phyloP scores from a whole-genome alignment of 75 land plant genomes.

The Cryptomeria japonica region DNA sequence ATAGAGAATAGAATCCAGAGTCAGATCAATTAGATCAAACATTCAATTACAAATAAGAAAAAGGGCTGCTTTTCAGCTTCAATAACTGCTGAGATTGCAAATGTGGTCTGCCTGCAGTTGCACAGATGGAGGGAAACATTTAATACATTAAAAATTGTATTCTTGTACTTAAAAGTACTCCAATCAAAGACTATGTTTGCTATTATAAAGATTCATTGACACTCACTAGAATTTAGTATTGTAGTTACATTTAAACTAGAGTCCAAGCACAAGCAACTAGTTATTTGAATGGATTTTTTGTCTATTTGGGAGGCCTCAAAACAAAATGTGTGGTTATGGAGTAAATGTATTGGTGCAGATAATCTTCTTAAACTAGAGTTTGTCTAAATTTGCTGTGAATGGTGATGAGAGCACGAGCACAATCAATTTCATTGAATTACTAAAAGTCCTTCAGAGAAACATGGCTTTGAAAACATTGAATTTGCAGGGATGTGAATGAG shows the following conservation, averaged over 20 bases:
- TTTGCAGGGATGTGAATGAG: conserved; percentile 65
- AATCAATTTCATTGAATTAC: conserved; percentile 48
- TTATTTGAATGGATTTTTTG: conserved; percentile 33
- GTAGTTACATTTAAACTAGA: no score
- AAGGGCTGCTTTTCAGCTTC: no score
- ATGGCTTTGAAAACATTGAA: conserved; percentile 46
- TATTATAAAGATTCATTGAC: no score
- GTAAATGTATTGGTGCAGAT: conserved; percentile 41
- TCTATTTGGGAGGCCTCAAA: conserved; percentile 52
- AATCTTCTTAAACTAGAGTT: conserved; percentile 52
- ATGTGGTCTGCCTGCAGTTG: no score
- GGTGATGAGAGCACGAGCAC: conserved; percentile 48
- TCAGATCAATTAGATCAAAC: neutral
- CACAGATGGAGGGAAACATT: no score
- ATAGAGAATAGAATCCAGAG: neutral
- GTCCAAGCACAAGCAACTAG: conserved; percentile 61
- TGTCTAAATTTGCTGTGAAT: conserved; percentile 45
- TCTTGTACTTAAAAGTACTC: no score
- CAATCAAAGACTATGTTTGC: no score
- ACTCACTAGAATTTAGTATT: no score
- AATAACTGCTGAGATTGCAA: no score
- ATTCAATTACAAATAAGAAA: neutral
- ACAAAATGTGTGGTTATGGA: conserved; percentile 54
- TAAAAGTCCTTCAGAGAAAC: conserved; percentile 55
- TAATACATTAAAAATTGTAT: no score